These are phyloP conservation scores for Thuidium tamariscinum DNA, from an alignment of 225 moss, liverwort and hornwort genomes.

Conservation along the genomic window DNA sequence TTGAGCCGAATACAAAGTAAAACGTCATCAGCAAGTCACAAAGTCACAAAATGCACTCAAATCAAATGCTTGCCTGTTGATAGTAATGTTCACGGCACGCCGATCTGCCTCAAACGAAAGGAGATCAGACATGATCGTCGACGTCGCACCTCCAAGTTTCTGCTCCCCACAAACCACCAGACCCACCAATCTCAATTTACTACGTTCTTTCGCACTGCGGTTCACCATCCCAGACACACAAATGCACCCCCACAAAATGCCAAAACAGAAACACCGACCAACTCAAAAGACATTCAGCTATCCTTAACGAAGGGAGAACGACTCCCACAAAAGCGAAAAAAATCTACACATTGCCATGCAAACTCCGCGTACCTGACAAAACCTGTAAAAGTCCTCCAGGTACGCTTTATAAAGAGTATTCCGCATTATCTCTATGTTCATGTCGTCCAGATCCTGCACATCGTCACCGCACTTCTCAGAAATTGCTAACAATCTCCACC, in stretches of 20 bases:
- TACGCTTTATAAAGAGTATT: constrained; percentile 99
- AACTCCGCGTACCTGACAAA: constrained; percentile 57
- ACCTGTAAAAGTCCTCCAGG: constrained; percentile 90
- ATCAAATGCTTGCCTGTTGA: constrained; percentile 52
- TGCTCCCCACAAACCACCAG: constrained; percentile 8
- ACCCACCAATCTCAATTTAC: neutral
- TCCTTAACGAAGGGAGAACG: neutral
- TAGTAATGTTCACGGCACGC: constrained; percentile 86
- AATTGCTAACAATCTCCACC: neutral
- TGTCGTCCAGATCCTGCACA: constrained; percentile 87
- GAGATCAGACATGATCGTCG: constrained; percentile 78
- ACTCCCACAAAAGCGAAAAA: neutral
- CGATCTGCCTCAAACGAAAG: constrained; percentile 93
- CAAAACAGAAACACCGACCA: neutral
- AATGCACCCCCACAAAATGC: neutral
- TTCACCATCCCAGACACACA: neutral
- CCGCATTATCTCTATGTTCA: constrained; percentile 99
- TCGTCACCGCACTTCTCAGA: neutral
- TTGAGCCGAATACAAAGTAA: neutral
- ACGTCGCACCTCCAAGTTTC: constrained; percentile 89
- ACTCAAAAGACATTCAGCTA: neutral
- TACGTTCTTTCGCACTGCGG: neutral
- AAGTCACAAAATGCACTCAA: neutral
- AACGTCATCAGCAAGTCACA: neutral
- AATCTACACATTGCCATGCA: neutral